Base-by-base conservation (phyloP, 2,329 filamentous ascomycete genomes). In the Pseudogymnoascus sp. region DNA sequence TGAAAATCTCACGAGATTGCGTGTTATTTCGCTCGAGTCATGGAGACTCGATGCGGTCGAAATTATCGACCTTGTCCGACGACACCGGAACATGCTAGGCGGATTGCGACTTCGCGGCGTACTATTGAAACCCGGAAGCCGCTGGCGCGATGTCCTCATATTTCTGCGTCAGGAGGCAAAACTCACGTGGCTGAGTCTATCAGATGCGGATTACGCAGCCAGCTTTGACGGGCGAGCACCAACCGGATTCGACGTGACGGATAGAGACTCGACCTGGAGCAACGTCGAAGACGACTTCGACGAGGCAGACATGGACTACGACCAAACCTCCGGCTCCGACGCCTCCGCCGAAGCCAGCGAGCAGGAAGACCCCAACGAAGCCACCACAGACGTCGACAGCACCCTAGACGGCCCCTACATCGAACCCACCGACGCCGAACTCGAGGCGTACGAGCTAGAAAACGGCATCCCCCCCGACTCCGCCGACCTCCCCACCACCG, bases 21-120 rank as follows among this genome's bases (percentile, higher is more conserved):
- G 83, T 35, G 84, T 84, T 1, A 82, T 89, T 62, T 86, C 86
- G 1, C 81, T 89, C 22, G 84, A 87, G 66, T 81, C 83, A 12
- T 89, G 86, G 86, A 79, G 79, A 42, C 73, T 89, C 3, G 75
- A 81, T 52, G 79, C 82, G 1, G 77, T 82, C 1, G 86, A 89
- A 68, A 83, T 89, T 59, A 82, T 86, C 52, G 74, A 73, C 0
- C 73, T 89, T 5, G 78, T 82, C 2, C 75, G 77, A 30, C 79
- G 84, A 39, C 84, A 89, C 68, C 75, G 77, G 59, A 75, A 79
- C 9, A 81, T 78, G 25, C 73, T 89, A 3, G 80, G 80, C 41
- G 84, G 85, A 3, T 73, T 89, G 19, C 77, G 85, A 19, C 72
- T 89, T 22, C 75, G 82, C 60, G 81, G 84, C 60, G 79, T 89